Evolutionary conservation across 2,329 filamentous ascomycete genomes (phyloP), one percentile per base, ranked within the genome.

Genomic region (Alternaria incomplexa): DNA sequence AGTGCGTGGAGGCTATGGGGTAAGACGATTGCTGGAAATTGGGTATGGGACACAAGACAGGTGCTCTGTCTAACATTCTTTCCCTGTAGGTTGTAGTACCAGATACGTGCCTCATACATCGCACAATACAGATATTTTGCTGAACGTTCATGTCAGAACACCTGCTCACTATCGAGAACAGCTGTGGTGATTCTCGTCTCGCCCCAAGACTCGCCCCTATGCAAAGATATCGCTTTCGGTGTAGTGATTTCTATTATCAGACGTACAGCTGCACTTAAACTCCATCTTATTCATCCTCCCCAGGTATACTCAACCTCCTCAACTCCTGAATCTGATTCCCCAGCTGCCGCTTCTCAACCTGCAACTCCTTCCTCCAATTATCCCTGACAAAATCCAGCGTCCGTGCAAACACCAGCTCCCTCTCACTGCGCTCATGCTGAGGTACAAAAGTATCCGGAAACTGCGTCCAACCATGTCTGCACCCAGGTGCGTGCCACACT

Each of bases 381-480:
- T 80, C 73, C 48, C 73, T 77, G 4, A 81, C 78, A 65, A 81
- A 81, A 26, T 79, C 71, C 57, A 80, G 56, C 15, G 73, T 73
- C 45, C 77, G 67, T 10, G 69, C 69, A 67, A 81, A 81, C 5
- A 81, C 78, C 22, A 79, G 57, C 4, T 77, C 64, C 45, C 79
- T 67, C 62, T 80, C 79, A 32, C 68, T 71, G 26, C 75, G 73
- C 68, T 82, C 80, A 51, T 79, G 77, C 62, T 80, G 77, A 13
- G 73, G 74, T 13, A 82, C 70, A 62, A 74, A 74, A 7, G 70
- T 70, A 57, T 80, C 77, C 2, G 81, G 81, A 50, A 82, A 81
- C 67, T 81, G 80, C 47, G 81, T 82, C 81, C 81, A 83, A 6
- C 81, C 81, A 62, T 83, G 81, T 45, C 72, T 60, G 61, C 76